phyloP scores from a whole-genome alignment of 345 rosid species.

The Pistacia integerrima region DNA sequence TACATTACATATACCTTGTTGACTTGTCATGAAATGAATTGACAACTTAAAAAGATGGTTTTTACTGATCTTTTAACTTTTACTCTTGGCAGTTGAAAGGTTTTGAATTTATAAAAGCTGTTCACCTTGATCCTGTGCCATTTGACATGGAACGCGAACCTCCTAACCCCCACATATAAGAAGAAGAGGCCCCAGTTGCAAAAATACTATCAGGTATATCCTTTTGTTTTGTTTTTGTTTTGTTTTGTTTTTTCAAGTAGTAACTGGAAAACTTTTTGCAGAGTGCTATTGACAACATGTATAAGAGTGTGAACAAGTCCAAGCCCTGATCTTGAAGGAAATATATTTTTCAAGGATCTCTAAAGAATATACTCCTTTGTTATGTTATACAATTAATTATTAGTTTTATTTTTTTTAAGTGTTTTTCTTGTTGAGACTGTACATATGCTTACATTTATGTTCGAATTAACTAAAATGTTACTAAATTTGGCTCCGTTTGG shows the following conservation, averaged over 20 bases:
- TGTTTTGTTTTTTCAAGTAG: background rate
- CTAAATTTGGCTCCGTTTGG: too few relatives aligned
- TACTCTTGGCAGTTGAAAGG: slow-evolving; percentile 71
- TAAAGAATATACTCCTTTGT: background rate
- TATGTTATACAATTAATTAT: too few relatives aligned
- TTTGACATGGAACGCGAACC: slow-evolving; percentile 90
- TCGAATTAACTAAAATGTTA: background rate
- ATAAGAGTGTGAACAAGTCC: slow-evolving; percentile 53
- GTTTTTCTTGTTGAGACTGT: slow-evolving; percentile 12
- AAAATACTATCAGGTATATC: slow-evolving; percentile 72
- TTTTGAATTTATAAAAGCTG: slow-evolving; percentile 77
- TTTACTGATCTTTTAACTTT: background rate
- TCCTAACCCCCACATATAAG: slow-evolving; percentile 92
- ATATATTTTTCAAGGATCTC: background rate
- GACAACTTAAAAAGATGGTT: background rate
- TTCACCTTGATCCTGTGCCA: slow-evolving; percentile 81
- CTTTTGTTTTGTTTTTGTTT: background rate
- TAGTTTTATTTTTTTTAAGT: background rate
- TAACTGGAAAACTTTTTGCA: slow-evolving; percentile 31
- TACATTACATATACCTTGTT: background rate
- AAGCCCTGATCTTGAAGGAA: slow-evolving; percentile 35
- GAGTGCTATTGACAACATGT: slow-evolving; percentile 68
- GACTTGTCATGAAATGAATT: slow-evolving; percentile 3
- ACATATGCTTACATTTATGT: slow-evolving; percentile 9
- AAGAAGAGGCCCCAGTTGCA: slow-evolving; percentile 94